These are phyloP conservation scores for Candida boidinii DNA, from an alignment of 805 yeast species.

Conservation along the genomic window DNA sequence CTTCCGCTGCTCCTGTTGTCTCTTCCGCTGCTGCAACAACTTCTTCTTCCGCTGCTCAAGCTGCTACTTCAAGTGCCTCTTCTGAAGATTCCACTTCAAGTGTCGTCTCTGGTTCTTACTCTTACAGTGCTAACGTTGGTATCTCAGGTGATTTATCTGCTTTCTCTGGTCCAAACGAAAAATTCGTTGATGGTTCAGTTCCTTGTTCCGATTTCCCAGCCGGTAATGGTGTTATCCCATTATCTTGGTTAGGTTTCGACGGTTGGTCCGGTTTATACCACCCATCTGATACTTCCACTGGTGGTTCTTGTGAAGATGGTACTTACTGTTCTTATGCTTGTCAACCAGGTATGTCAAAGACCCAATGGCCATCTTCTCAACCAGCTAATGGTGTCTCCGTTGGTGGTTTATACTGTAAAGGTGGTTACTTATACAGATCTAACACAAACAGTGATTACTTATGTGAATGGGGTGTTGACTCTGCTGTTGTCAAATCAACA, in stretches of 20 bases:
- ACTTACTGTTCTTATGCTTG: constrained; percentile 73
- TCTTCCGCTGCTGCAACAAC: constrained; percentile 21
- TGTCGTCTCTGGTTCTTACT: constrained; percentile 14
- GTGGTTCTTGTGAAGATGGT: constrained; percentile 55
- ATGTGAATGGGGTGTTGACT: constrained; percentile 57
- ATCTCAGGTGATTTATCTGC: constrained; percentile 50
- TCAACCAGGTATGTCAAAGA: constrained; percentile 73
- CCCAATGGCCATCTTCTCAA: constrained; percentile 68
- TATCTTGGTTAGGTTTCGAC: constrained; percentile 67
- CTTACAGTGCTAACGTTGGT: constrained; percentile 28
- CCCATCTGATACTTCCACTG: constrained; percentile 31
- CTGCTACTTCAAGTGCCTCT: constrained; percentile 12
- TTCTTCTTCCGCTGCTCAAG: constrained; percentile 15
- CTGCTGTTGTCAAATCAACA: constrained; percentile 46
- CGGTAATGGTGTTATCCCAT: constrained; percentile 76
- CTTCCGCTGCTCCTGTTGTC: constrained; percentile 15
- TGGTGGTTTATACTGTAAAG: constrained; percentile 59
- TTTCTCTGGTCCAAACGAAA: constrained; percentile 46
- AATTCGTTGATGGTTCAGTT: constrained; percentile 66
- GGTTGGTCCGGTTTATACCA: constrained; percentile 68
- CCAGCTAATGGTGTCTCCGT: constrained; percentile 63
- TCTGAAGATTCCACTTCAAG: constrained; percentile 16
- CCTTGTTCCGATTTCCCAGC: constrained; percentile 65
- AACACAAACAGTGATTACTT: constrained; percentile 41
- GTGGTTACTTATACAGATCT: constrained; percentile 55